Base-by-base conservation (phyloP, 2,329 filamentous ascomycete species). In the Leptographium flavum region DNA sequence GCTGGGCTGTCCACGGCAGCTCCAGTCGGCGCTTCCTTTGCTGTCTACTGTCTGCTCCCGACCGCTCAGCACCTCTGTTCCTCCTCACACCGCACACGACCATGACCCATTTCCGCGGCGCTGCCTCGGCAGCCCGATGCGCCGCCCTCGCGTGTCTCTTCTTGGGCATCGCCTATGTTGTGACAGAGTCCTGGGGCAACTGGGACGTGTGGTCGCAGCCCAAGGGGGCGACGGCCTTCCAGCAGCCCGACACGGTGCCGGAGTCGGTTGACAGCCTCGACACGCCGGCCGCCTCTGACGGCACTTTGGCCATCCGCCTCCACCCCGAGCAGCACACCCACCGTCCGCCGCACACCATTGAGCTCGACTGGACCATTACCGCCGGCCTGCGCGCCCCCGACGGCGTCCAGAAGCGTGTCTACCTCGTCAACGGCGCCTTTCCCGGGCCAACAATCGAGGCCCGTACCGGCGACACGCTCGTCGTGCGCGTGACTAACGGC, bases 371-470 rank as follows among this genome's bases (percentile, higher is more conserved):
- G 42, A 37, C 17, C 25, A 28, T 43, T 4, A 28, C 42, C 3
- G 11, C 7, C 5, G 42, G 33, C 5, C 3, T 43, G 8, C 42
- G 42, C 15, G 11, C 31, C 2, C 43, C 43, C 23, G 43, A 45
- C 21, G 43, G 42, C 6, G 38, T 45, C 7, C 28, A 35, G n/a
- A 45, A 45, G 37, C 15, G 31, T 4, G 43, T 45, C 5, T 40
- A 33, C n/a, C 28, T 45, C 21, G 31, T 45, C 43, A 45, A 45
- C 15, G 43, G 23, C 17, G 46, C 56, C 0, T 70, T 70, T 47
- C 68, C 68, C 2, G 69, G 70, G 3, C 69, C 69, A 15, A 67
- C 62, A 1, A 58, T 73, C 22, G 68, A 70, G 54, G 62, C 60
- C 15, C 62, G 65, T 11, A 61, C 66, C 1, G 68, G 68, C 14